Conservation (phyloP, 2,329 filamentous ascomycete genomes). For the Fusarium verrucosum region DNA sequence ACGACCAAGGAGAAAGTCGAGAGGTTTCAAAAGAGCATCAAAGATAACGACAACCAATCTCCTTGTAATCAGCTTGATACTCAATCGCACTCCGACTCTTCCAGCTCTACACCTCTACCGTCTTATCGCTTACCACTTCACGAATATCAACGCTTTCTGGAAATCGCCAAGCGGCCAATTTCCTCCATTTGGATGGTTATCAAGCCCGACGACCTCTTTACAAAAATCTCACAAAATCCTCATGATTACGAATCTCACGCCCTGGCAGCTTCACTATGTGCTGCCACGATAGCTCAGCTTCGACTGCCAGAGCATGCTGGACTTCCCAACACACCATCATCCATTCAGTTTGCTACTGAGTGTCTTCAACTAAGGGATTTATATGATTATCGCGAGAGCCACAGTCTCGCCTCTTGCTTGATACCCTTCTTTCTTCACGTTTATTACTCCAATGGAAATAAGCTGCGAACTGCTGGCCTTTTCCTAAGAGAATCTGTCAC, state of each 20-base stretch:
- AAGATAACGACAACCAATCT: neutral
- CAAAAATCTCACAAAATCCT: constrained; percentile 14
- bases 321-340: constrained; percentile 19
- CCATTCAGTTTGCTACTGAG: constrained; percentile 30
- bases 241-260: constrained; percentile 38
- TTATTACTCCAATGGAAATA: constrained; percentile 44
- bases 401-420: constrained; percentile 30
- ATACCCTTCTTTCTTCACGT: constrained; percentile 45
- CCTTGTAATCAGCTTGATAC: neutral
- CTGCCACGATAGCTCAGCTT: constrained; percentile 43
- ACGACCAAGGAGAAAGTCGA: constrained; percentile 27
- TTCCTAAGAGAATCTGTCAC: constrained; percentile 41
- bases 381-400: constrained; percentile 41
- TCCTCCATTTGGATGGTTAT: constrained; percentile 42
- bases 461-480: constrained; percentile 39
- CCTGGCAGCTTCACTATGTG: constrained; percentile 41
- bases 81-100: neutral
- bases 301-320: constrained; percentile 38
- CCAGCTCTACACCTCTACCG: neutral
- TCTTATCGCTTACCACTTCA: constrained; percentile 26
- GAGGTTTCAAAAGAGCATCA: constrained; percentile 29
- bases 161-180: constrained; percentile 31
- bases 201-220: constrained; percentile 30
- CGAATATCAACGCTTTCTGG: constrained; percentile 36
- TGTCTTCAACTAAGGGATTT: constrained; percentile 30